Percentiles rank a stretch among this genome's conserved stretches.
phyloP scores from a whole-genome alignment of 1,284 basidiomycete genomes.

The Trichosporon sp. region DNA sequence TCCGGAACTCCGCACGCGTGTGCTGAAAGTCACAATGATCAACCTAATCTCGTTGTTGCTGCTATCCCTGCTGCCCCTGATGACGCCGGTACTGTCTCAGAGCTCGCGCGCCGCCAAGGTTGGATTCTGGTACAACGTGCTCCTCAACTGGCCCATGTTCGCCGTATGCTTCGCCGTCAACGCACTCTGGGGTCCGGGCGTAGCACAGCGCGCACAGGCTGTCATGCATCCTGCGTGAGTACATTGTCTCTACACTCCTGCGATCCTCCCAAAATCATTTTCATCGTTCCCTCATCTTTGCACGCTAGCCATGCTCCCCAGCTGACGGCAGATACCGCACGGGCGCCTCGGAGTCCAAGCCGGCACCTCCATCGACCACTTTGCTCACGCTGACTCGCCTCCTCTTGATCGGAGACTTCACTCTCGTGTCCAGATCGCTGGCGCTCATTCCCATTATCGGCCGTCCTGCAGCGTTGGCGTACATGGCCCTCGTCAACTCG shows the following conservation, averaged over 20 bases:
- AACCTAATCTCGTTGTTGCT: conserved; percentile 45
- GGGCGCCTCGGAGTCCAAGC: conserved; percentile 22
- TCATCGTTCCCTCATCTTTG: too few relatives aligned
- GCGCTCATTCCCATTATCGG: conserved; percentile 41
- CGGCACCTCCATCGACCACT: conserved; percentile 8
- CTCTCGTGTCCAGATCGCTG: conserved; percentile 40
- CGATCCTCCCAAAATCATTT: too few relatives aligned
- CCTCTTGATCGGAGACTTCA: conserved; percentile 45
- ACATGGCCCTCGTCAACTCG: conserved; percentile 44
- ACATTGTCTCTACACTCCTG: background rate
- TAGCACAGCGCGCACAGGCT: conserved; percentile 40
- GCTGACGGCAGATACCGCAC: conserved; percentile 34
- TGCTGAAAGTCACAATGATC: conserved; percentile 44
- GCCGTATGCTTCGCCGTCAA: conserved; percentile 46
- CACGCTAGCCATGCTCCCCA: too few relatives aligned
- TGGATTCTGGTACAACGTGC: conserved; percentile 44
- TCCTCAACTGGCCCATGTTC: conserved; percentile 46
- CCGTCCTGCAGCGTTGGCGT: conserved; percentile 25
- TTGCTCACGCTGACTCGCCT: conserved; percentile 34
- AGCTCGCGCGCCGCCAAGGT: conserved; percentile 24
- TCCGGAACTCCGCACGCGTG: conserved; percentile 39
- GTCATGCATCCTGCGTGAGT: conserved; percentile 41
- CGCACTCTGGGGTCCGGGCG: conserved; percentile 42
- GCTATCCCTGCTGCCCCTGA: conserved; percentile 39
- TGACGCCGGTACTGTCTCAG: conserved; percentile 10